A percentile compares a stretch with the other conserved stretches of the same genome.
Evolutionary conservation across 257 asterid genomes (phyloP).

Genomic region (Primulina tabacum): DNA sequence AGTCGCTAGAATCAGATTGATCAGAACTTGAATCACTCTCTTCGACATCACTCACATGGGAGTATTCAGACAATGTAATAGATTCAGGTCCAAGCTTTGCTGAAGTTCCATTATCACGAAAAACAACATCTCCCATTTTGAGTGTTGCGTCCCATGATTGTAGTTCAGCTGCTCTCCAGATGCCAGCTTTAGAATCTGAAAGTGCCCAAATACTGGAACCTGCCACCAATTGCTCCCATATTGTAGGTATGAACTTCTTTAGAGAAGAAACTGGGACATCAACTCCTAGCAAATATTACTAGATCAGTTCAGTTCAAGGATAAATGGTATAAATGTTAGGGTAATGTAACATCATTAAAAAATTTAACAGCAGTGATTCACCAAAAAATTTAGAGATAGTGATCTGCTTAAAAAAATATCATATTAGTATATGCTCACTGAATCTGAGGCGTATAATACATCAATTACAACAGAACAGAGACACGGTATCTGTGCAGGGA

Average conservation of each 20-base stretch:
- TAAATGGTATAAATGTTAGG: background rate
- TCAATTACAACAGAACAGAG: constrained; percentile 11
- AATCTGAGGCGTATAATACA: constrained; percentile 14
- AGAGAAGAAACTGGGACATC: constrained; percentile 63
- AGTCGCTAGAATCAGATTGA: constrained; percentile 53
- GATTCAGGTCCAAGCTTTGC: constrained; percentile 60
- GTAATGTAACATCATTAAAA: background rate
- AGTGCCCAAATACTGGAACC: constrained; percentile 86
- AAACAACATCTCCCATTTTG: constrained; percentile 56
- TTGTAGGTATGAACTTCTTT: constrained; percentile 61
- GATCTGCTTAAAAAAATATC: constrained; percentile 6
- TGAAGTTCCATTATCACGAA: constrained; percentile 73
- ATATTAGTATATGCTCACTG: constrained; percentile 15
- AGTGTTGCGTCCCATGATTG: constrained; percentile 79
- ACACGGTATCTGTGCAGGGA: constrained; percentile 19
- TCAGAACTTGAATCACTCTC: constrained; percentile 50
- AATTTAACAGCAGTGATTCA: constrained; percentile 2
- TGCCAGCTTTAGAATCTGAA: constrained; percentile 50
- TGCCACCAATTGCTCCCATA: constrained; percentile 74
- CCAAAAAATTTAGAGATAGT: constrained; percentile 5
- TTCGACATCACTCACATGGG: constrained; percentile 59
- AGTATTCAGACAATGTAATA: constrained; percentile 57
- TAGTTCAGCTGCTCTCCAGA: constrained; percentile 92
- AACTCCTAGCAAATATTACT: constrained; percentile 47
- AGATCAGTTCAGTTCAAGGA: constrained; percentile 17